Base-by-base conservation (phyloP, 768 basidiomycete genomes). In the Amanita polypyramis region DNA sequence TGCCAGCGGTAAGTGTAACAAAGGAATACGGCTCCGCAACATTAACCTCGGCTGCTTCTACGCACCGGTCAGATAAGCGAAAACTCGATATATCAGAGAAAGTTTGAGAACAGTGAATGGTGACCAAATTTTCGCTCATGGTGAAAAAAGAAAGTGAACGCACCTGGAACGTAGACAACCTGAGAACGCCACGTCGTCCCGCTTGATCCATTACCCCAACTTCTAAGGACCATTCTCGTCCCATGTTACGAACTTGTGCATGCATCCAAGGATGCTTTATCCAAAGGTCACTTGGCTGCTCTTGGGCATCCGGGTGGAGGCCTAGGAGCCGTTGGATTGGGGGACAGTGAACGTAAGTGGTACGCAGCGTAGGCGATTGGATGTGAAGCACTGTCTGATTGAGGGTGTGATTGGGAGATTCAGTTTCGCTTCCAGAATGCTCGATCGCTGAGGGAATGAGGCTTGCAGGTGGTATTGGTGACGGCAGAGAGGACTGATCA, bases 101-200 rank as follows among this genome's bases (percentile, higher is more conserved):
- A 20, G 21, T 15, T 36, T n/a, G 15, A n/a, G 14, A 36, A 17
- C 14, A 36, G 35, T 6, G n/a, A 36, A 36, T 36, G 35, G 17
- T 17, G 10, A 15, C 17, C 35, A 14, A 17, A 36, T n/a, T 36
- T 17, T 11, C 23, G 5, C 19, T 25, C 27, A 25, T 25, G n/a
- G 32, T 29, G 9, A 3, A 2, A 11, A 27, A 35, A 40, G 37
- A 25, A 54, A 42, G 42, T 45, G 47, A 40, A 43, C 57, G 58
- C 54, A 90, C 87, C 82, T 89, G 87, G 54, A 90, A 90, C 5
- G 88, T 89, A 19, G 85, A 85, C 54, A 80, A 74, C 29, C 86
- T 70, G 30, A 87, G 59, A 43, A 75, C 61, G 2, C 87, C 86
- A 52, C 67, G 67, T 50, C 74, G 69, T 11, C 79, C 77, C 10